These are phyloP conservation scores for Tuctoria greenei DNA, from an alignment of 176 grass and related monocot species.

Conservation along the genomic window DNA sequence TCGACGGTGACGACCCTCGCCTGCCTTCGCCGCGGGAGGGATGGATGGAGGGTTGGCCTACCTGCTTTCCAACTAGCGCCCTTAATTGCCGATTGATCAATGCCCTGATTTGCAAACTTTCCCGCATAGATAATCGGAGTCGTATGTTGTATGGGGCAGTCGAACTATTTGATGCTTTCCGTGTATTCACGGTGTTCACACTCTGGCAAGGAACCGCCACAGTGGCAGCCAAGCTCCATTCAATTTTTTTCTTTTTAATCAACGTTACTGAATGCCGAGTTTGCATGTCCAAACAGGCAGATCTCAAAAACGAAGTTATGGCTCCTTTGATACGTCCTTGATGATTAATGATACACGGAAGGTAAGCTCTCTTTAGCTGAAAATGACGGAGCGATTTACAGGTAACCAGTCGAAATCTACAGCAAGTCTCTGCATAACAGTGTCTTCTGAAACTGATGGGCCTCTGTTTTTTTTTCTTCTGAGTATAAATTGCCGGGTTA, in stretches of 20 bases:
- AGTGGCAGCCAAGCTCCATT: not conserved
- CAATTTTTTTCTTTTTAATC: not conserved
- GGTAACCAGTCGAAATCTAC: not conserved
- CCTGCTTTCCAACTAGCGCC: slow-evolving; percentile 29
- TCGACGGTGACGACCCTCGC: not conserved
- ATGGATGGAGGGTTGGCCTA: not conserved
- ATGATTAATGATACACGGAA: too few relatives aligned
- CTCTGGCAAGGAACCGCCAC: not conserved
- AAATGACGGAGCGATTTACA: not conserved
- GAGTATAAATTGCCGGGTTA: not conserved
- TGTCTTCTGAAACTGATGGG: not conserved
- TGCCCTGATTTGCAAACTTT: slow-evolving; percentile 29
- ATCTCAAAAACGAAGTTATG: not conserved
- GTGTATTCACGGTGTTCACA: not conserved
- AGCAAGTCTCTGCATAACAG: not conserved
- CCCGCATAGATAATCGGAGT: not conserved
- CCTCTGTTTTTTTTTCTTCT: too few relatives aligned
- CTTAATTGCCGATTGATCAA: slow-evolving; percentile 35
- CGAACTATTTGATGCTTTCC: too few relatives aligned
- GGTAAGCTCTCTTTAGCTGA: not conserved
- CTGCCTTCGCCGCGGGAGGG: not conserved
- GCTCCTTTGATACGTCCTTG: too few relatives aligned
- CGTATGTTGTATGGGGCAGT: too few relatives aligned
- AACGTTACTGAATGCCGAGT: not conserved
- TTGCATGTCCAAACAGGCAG: not conserved